Evolutionary conservation across 2,329 filamentous ascomycete species (phyloP).

Genomic region (Venturia effusa): DNA sequence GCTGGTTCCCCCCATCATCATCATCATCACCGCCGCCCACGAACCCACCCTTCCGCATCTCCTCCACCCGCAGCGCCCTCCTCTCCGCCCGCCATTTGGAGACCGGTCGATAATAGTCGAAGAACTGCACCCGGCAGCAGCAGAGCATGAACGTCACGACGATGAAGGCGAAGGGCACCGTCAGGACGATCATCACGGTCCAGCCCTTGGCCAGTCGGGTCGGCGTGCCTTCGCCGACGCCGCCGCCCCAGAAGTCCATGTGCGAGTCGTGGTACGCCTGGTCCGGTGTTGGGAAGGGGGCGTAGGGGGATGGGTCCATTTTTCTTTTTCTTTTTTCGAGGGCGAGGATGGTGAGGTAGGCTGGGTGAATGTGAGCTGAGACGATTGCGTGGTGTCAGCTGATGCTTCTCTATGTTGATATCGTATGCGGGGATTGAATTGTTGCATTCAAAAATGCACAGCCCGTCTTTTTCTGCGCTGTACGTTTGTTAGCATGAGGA

Average conservation of each 20-base stretch:
- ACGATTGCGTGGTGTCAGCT: too few relatives aligned
- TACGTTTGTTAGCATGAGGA: too few relatives aligned
- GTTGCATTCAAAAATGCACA: too few relatives aligned
- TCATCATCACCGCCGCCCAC: too few relatives aligned
- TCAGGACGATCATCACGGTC: neutral
- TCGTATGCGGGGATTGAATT: too few relatives aligned
- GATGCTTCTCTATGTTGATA: too few relatives aligned
- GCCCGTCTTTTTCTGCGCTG: too few relatives aligned
- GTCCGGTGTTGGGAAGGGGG: neutral
- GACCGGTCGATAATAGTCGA: neutral
- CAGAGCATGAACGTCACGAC: neutral
- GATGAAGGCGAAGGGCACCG: neutral
- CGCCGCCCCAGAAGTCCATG: neutral
- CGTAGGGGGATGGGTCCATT: neutral
- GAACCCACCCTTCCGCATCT: neutral
- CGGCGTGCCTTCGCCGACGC: neutral
- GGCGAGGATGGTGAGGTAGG: too few relatives aligned
- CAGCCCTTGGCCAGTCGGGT: neutral
- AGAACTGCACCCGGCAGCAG: neutral
- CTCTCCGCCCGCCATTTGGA: neutral
- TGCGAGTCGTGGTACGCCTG: neutral
- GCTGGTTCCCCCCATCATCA: neutral
- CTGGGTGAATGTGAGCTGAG: too few relatives aligned
- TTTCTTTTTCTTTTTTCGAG: too few relatives aligned
- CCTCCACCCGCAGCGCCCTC: neutral